Percentiles rank a stretch among this genome's conserved stretches.
Evolutionary conservation across 352 stramenopile species (phyloP).

Genomic region (Lagenidium giganteum): DNA sequence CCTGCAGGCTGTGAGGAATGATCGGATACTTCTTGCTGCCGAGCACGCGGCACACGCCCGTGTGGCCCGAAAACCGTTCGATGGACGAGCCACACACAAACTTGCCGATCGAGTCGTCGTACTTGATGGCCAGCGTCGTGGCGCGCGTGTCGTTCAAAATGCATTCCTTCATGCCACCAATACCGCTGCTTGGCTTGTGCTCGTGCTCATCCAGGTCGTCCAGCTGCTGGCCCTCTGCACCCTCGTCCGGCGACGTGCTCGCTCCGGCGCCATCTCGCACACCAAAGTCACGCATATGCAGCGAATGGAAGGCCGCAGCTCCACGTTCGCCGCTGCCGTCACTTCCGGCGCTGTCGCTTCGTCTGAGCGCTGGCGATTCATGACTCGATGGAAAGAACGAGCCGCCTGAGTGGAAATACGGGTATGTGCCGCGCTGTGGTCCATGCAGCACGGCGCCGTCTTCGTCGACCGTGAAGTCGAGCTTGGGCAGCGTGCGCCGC

Average conservation of each 20-base stretch:
- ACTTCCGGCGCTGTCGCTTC: no score
- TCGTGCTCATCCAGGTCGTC: neutral
- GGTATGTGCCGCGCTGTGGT: conserved; percentile 32
- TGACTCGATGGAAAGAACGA: no score
- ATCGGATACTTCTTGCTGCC: conserved; percentile 71
- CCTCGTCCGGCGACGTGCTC: neutral
- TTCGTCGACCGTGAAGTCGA: conserved; percentile 68
- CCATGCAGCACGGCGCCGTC: conserved; percentile 58
- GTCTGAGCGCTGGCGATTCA: no score
- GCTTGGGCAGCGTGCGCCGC: conserved; percentile 54
- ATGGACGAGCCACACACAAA: conserved; percentile 71
- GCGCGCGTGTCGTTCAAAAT: conserved; percentile 62
- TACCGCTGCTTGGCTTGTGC: no score
- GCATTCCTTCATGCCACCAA: conserved; percentile 52
- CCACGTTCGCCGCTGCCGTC: neutral
- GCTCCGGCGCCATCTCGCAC: neutral
- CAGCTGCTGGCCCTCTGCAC: neutral
- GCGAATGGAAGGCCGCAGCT: neutral
- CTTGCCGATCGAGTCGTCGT: conserved; percentile 35
- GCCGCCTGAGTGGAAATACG: no score
- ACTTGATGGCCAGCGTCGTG: conserved; percentile 59
- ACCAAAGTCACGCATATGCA: conserved; percentile 11
- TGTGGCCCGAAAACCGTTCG: conserved; percentile 84
- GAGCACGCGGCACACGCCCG: conserved; percentile 77
- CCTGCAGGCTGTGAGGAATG: conserved; percentile 46